These are phyloP conservation scores for Pseudocercospora vitis DNA, from an alignment of 2,329 filamentous ascomycete species.

Conservation along the genomic window DNA sequence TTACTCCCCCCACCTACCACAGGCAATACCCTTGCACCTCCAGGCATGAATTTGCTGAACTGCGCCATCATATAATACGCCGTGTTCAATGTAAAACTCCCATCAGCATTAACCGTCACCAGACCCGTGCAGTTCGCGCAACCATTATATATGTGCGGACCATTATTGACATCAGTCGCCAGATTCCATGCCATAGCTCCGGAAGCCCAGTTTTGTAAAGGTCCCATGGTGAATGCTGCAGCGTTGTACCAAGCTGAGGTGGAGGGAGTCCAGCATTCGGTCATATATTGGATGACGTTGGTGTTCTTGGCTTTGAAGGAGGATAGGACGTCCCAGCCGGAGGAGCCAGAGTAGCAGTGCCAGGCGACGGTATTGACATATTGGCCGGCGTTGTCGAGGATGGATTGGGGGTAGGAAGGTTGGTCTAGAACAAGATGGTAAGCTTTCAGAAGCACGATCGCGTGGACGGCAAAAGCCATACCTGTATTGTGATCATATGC, in stretches of 20 bases:
- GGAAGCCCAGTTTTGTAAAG: conserved; percentile 27
- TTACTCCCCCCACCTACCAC: conserved; percentile 14
- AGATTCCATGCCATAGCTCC: conserved; percentile 27
- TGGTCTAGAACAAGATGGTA: conserved; percentile 12
- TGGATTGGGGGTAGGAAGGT: conserved; percentile 21
- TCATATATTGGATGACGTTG: conserved; percentile 25
- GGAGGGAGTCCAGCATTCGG: conserved; percentile 26
- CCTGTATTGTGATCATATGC: conserved; percentile 27
- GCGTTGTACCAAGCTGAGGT: conserved; percentile 22
- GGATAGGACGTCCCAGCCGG: conserved; percentile 22
- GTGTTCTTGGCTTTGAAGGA: conserved; percentile 22
- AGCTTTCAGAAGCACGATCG: too few species aligned
- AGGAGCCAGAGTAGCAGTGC: conserved; percentile 25
- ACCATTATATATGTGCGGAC: conserved; percentile 21
- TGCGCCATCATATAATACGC: conserved; percentile 29
- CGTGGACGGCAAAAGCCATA: too few species aligned
- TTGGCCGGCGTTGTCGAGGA: conserved; percentile 19
- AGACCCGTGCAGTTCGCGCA: conserved; percentile 22
- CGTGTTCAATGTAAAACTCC: conserved; percentile 20
- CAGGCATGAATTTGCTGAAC: conserved; percentile 25
- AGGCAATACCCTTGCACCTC: conserved; percentile 12
- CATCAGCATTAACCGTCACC: conserved; percentile 21
- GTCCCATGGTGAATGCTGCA: conserved; percentile 25
- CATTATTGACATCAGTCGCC: conserved; percentile 17
- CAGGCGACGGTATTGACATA: conserved; percentile 26